Base-by-base conservation (phyloP, 768 basidiomycete genomes). In the Leccinum broughii region DNA sequence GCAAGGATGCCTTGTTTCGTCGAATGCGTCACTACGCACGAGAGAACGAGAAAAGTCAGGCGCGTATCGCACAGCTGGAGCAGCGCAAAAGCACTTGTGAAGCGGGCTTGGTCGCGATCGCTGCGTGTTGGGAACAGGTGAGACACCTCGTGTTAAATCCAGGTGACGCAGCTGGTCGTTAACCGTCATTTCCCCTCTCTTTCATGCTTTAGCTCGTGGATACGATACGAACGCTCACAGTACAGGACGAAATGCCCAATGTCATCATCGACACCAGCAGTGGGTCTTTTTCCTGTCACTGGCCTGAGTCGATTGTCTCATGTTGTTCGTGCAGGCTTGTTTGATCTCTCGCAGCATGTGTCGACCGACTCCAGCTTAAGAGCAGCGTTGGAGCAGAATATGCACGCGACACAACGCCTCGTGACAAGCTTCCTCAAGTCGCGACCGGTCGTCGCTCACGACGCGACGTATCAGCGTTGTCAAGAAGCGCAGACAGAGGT, bases 1-100 rank as follows among this genome's bases (percentile, higher is more conserved):
- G 89, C 62, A 93, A 94, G 73, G 90, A 92, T 66, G 92, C 92
- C 48, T 86, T 94, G 54, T 93, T 85, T 73, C 82, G 92, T 44
- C 80, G 90, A 60, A 93, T 94, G 91, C 86, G 80, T 68, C 85
- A 92, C 67, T 93, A 93, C 72, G 84, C 86, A 57, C 83, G 89
- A 62, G 87, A 92, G 77, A 78, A 86, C 72, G 84, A 88, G 63
- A 83, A 89, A 49, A 83, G 83, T 62, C 80, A 83, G 68, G 71
- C 76, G 66, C 82, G 83, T 57, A 83, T 91, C 55, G 79, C 80
- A 50, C 83, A 87, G 64, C 72, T 93, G 32, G 88, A 92, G 70
- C 79, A 78, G 60, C 81, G 85, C 64, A 87, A 86, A 71, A 79
- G 75, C 55, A 83, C 82, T 20, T 88, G 85, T 65, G 88, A 92